Conservation (phyloP, 352 stramenopile genomes). For the Globisporangium yorkense region DNA sequence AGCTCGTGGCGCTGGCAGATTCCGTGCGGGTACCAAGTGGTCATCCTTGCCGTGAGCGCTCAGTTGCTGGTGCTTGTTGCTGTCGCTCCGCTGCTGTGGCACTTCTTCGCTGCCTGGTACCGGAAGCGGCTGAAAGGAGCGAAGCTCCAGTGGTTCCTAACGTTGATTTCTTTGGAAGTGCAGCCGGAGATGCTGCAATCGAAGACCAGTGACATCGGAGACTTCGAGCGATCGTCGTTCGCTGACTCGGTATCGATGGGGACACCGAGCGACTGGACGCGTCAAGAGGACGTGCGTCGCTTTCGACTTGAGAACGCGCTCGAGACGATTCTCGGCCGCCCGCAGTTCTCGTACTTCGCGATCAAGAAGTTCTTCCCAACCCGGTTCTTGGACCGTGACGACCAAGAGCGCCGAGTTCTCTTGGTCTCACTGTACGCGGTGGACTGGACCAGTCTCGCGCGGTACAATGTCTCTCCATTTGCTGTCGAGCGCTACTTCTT, state of each 20-base stretch:
- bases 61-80: slow-evolving; percentile 10
- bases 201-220: neutral
- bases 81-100: slow-evolving; percentile 20
- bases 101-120: slow-evolving; percentile 18
- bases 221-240: neutral
- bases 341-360: slow-evolving; percentile 26
- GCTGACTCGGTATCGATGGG: neutral
- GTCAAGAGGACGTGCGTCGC: slow-evolving; percentile 14
- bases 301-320: slow-evolving; percentile 34
- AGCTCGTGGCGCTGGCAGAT: neutral
- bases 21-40: neutral
- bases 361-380: slow-evolving; percentile 32
- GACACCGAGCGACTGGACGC: neutral
- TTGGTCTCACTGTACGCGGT: slow-evolving; percentile 17
- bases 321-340: slow-evolving; percentile 29
- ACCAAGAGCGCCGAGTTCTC: slow-evolving; percentile 18
- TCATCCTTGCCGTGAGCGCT: neutral
- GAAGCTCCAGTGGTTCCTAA: slow-evolving; percentile 34
- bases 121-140: slow-evolving; percentile 18
- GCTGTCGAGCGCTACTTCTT: slow-evolving; percentile 30
- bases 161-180: slow-evolving; percentile 25
- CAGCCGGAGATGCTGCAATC: slow-evolving; percentile 6
- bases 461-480: slow-evolving; percentile 23
- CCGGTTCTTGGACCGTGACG: slow-evolving; percentile 19
- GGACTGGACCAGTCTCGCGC: slow-evolving; percentile 13